Percentiles rank a stretch among this genome's conserved stretches.
These are phyloP conservation scores for Myrmaecium sp. DNA, from an alignment of 2,329 filamentous ascomycete species.

Conservation along the genomic window DNA sequence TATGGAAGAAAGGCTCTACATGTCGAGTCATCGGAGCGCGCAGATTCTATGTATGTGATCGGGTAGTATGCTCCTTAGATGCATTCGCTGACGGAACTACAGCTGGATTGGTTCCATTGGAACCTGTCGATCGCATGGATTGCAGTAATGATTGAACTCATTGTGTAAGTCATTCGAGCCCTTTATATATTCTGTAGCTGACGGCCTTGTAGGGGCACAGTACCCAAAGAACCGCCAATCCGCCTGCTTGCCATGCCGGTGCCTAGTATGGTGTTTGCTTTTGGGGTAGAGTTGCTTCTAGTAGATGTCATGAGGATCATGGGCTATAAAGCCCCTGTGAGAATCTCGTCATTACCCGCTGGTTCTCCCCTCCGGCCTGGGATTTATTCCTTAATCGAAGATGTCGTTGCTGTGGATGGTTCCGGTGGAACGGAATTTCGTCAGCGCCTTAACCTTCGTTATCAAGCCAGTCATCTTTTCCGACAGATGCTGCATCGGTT, in stretches of 20 bases:
- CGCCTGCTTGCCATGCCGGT: constrained; percentile 37
- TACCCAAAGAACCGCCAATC: constrained; percentile 30
- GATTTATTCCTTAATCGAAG: constrained; percentile 38
- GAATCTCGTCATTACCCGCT: constrained; percentile 35
- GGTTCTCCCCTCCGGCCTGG: constrained; percentile 34
- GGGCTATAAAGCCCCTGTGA: constrained; percentile 29
- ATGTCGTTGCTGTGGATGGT: constrained; percentile 36
- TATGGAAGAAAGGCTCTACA: constrained; percentile 34
- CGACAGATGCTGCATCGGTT: constrained; percentile 34
- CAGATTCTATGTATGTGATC: constrained; percentile 19
- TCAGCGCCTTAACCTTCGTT: constrained; percentile 33
- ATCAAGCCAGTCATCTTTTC: constrained; percentile 36
- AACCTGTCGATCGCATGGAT: constrained; percentile 38
- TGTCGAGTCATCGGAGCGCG: constrained; percentile 34
- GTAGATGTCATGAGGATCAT: constrained; percentile 31
- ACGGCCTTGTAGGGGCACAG: constrained; percentile 22
- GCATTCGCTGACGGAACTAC: constrained; percentile 8
- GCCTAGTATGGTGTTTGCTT: constrained; percentile 33
- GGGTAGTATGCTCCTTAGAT: neutral
- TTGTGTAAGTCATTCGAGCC: constrained; percentile 22
- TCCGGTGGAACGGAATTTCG: constrained; percentile 35
- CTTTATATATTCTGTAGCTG: constrained; percentile 5
- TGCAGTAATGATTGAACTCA: constrained; percentile 39
- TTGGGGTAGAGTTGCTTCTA: constrained; percentile 33
- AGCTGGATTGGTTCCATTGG: constrained; percentile 42